Base-by-base conservation (phyloP, 148 eudicot species). In the Dianthus caryophyllus region DNA sequence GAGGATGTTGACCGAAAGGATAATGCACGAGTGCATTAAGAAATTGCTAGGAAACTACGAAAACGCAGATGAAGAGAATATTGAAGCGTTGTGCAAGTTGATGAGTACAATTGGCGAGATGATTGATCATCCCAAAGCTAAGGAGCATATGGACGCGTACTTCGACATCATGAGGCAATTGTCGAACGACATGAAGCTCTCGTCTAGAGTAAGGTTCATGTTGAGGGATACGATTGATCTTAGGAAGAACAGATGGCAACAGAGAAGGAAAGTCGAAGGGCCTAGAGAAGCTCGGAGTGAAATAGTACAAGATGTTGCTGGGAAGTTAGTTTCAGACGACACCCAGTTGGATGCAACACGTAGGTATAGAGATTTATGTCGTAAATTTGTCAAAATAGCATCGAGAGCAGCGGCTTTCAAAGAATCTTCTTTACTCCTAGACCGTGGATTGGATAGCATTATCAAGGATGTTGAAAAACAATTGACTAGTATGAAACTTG, bases 211-310 rank as follows among this genome's bases (percentile, higher is more conserved):
- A 52, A 83, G 96, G 73, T 93, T 93, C 82, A 87, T 93, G 98
- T 67, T 93, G 74, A 88, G 76, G 71, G 98, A 93, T 74, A 69
- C 87, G 12, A 87, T 89, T 77, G 98, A 93, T 70, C 83, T 93
- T 69, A 93, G 98, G 75, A 81, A 73, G 76, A 93, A 93, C 71
- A 85, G 77, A 62, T 93, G 98, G 98, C 88, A 84, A 71, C 91
- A 86, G 44, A 82, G 98, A 76, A 83, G 91, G 79, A 89, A 93
- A 82, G 88, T 93, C 12, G 98, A 93, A 74, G 98, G 98, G 54
- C 98, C 98, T 0, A 93, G n/a, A 93, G 72, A 93, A 89, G n/a
- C n/a, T n/a, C n/a, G n/a, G 84, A 93, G 89, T 39, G 96, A 93
- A 65, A 96, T 89, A 65, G 95, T 93, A 67, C 98, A 89, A 63